phyloP scores from a whole-genome alignment of 306 rosid species.

The Leucaena leucocephala region DNA sequence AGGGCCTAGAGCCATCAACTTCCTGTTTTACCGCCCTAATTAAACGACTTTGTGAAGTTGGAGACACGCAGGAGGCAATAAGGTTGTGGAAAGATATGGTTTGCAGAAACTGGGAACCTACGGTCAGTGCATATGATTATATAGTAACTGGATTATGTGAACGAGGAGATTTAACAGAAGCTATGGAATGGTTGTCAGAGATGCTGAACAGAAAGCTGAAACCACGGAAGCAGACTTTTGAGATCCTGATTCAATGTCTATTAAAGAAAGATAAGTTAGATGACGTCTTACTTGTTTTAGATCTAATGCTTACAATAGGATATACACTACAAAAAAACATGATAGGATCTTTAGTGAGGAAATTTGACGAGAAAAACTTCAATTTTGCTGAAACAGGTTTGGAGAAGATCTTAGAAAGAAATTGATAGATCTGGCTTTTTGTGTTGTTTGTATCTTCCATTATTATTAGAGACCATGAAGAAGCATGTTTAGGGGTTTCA shows the following conservation, averaged over 20 bases:
- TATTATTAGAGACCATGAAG: conserved; percentile 26
- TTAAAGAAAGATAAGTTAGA: conserved; percentile 51
- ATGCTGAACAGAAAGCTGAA: conserved; percentile 55
- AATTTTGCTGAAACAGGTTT: conserved; percentile 41
- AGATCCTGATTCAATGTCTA: conserved; percentile 50
- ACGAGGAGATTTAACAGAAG: conserved; percentile 51
- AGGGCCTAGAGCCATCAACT: conserved; percentile 61
- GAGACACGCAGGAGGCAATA: conserved; percentile 51
- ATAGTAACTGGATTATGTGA: conserved; percentile 54
- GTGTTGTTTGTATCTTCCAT: conserved; percentile 38
- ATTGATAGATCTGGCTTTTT: conserved; percentile 29
- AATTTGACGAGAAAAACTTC: conserved; percentile 41
- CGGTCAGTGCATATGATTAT: conserved; percentile 38
- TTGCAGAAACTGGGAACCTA: conserved; percentile 51
- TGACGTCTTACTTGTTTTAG: conserved; percentile 66
- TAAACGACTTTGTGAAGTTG: conserved; percentile 49
- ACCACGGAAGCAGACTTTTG: conserved; percentile 56
- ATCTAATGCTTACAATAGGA: conserved; percentile 58
- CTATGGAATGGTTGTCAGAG: conserved; percentile 58
- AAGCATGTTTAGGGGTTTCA: neutral
- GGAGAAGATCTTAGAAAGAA: conserved; percentile 49
- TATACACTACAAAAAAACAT: conserved; percentile 47
- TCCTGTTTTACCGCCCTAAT: conserved; percentile 49
- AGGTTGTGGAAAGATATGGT: conserved; percentile 62
- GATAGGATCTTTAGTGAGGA: conserved; percentile 47